Evolutionary conservation across 2,329 filamentous ascomycete species (phyloP).

Genomic region (Aspergillus sp.): DNA sequence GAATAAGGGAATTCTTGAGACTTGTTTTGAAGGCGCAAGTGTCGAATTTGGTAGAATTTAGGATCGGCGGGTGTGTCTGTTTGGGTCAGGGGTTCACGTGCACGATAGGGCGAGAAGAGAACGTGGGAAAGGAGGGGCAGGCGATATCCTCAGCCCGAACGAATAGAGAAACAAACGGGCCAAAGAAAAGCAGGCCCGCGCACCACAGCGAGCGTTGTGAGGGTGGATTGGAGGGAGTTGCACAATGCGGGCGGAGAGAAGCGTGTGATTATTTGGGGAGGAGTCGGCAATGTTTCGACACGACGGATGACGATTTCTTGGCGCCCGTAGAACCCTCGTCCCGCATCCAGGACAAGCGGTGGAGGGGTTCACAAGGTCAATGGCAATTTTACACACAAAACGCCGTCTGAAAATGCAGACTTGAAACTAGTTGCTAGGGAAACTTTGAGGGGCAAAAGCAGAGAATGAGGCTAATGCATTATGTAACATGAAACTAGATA

Average conservation of each 20-base stretch:
- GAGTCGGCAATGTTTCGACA: too few species aligned
- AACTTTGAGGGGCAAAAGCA: not conserved
- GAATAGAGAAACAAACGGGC: slow-evolving; percentile 1
- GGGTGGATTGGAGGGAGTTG: too few species aligned
- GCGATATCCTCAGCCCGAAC: slow-evolving; percentile 1
- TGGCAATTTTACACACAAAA: too few species aligned
- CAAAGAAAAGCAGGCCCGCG: not conserved
- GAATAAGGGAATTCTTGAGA: slow-evolving; percentile 8
- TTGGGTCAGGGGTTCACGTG: slow-evolving; percentile 27
- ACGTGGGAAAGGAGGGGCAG: slow-evolving; percentile 5
- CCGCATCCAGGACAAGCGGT: too few species aligned
- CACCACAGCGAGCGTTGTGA: too few species aligned
- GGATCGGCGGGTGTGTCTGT: slow-evolving; percentile 7
- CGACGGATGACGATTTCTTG: not conserved
- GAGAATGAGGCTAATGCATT: slow-evolving; percentile 9
- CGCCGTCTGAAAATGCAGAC: too few species aligned
- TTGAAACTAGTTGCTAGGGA: too few species aligned
- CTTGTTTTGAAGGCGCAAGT: not conserved
- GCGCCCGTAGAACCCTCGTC: not conserved
- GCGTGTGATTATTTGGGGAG: too few species aligned
- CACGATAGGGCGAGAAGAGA: slow-evolving; percentile 4
- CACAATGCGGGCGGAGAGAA: too few species aligned
- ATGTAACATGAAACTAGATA: slow-evolving; percentile 10
- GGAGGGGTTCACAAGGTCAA: too few species aligned
- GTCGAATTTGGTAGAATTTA: not conserved